These are phyloP conservation scores for Maudiozyma pseudohumilis DNA, from an alignment of 805 yeast genomes.

Conservation along the genomic window DNA sequence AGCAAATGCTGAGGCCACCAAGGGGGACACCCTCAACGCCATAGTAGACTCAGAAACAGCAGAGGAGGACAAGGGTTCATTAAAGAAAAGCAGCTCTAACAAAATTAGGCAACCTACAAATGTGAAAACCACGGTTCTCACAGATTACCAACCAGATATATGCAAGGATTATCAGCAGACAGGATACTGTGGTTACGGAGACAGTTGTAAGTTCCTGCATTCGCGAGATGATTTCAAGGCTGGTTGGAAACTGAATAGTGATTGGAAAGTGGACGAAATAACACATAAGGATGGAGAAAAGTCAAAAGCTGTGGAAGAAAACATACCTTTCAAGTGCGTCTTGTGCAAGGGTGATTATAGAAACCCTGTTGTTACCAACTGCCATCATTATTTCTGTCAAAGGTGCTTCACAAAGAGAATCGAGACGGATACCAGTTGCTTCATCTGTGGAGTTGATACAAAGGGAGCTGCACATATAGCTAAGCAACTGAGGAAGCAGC, in stretches of 20 bases:
- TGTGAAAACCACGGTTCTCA: slow-evolving; percentile 54
- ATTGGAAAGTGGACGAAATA: slow-evolving; percentile 47
- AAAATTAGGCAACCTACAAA: slow-evolving; percentile 29
- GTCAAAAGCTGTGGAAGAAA: slow-evolving; percentile 13
- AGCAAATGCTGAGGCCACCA: slow-evolving; percentile 9
- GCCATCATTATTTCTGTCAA: slow-evolving; percentile 59
- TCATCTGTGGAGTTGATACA: slow-evolving; percentile 50
- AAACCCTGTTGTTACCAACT: slow-evolving; percentile 46
- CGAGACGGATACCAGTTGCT: slow-evolving; percentile 38
- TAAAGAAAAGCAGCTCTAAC: neutral
- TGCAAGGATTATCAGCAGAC: slow-evolving; percentile 87
- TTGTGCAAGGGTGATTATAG: slow-evolving; percentile 48
- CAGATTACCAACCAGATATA: slow-evolving; percentile 87
- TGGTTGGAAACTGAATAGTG: slow-evolving; percentile 55
- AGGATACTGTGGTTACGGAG: slow-evolving; percentile 96
- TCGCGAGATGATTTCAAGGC: slow-evolving; percentile 75
- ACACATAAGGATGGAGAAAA: slow-evolving; percentile 15
- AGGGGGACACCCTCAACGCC: slow-evolving; percentile 9
- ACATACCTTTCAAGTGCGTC: slow-evolving; percentile 51
- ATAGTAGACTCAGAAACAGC: slow-evolving; percentile 3
- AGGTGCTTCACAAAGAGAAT: slow-evolving; percentile 44
- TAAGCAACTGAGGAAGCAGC: slow-evolving; percentile 26
- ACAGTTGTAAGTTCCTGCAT: slow-evolving; percentile 89
- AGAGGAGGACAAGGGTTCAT: neutral
- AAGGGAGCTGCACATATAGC: slow-evolving; percentile 52